Conservation (phyloP, 2,329 filamentous ascomycete species). For the Cercospora sp. region DNA sequence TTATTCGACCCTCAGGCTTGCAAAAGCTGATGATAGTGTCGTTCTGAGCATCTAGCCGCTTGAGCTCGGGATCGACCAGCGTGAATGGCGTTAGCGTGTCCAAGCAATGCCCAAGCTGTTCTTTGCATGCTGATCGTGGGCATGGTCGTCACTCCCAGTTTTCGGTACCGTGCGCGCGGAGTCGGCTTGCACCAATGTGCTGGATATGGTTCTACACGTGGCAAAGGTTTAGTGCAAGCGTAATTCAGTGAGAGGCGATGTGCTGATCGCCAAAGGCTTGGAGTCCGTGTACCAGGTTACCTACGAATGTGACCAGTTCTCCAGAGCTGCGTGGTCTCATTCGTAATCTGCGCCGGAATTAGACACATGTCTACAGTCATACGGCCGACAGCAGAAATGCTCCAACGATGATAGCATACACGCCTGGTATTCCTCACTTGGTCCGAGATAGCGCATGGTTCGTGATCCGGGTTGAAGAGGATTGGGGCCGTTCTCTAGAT, state of each 20-base stretch:
- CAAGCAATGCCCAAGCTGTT: background rate
- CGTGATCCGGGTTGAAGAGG: background rate
- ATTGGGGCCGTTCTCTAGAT: background rate
- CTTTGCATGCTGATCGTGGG: background rate
- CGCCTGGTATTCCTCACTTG: background rate
- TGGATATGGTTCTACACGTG: background rate
- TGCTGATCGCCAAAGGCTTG: background rate
- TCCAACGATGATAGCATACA: background rate
- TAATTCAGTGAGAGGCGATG: background rate
- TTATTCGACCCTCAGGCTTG: background rate
- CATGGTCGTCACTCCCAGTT: background rate
- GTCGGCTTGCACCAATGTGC: background rate
- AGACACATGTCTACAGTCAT: background rate
- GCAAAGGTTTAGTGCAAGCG: background rate
- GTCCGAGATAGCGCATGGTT: background rate
- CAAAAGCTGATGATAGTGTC: background rate
- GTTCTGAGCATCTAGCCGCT: background rate
- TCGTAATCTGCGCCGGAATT: background rate
- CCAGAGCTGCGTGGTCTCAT: background rate
- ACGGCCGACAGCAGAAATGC: background rate
- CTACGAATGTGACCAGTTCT: background rate
- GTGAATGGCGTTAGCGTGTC: background rate
- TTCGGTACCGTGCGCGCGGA: background rate
- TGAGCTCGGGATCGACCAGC: background rate
- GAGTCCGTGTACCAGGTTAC: background rate